Conservation (phyloP, 371 early-diverging fungal species). For the Parasitella parasitica region DNA sequence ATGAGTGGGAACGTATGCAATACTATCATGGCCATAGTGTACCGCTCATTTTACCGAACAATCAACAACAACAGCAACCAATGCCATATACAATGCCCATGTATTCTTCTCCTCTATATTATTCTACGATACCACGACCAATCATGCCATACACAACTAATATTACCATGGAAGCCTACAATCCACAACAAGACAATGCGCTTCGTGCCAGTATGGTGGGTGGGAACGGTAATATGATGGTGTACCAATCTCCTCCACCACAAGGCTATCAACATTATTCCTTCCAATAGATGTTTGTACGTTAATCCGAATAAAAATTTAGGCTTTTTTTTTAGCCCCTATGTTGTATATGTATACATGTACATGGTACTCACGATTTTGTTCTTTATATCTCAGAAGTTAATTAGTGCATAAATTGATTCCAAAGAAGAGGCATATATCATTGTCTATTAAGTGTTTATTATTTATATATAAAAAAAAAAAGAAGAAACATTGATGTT, state of each 20-base stretch:
- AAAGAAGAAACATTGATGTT: not conserved
- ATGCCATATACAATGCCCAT: slow-evolving; percentile 8
- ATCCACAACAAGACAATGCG: not conserved
- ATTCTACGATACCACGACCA: not conserved
- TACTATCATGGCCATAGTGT: slow-evolving; percentile 5
- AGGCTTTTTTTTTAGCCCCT: not conserved
- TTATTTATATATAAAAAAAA: not conserved
- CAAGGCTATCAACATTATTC: not conserved
- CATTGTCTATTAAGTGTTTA: too few species aligned
- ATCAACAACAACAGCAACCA: slow-evolving; percentile 11
- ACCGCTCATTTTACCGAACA: not conserved
- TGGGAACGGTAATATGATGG: not conserved
- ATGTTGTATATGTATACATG: too few species aligned
- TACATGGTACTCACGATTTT: too few species aligned
- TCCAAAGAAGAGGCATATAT: too few species aligned
- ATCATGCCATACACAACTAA: not conserved
- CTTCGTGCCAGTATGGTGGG: not conserved
- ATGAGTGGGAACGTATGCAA: slow-evolving; percentile 47
- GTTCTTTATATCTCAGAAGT: too few species aligned
- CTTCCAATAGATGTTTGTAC: not conserved
- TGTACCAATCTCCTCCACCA: not conserved
- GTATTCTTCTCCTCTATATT: slow-evolving; percentile 19
- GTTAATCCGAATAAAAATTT: too few species aligned
- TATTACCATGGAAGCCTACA: not conserved
- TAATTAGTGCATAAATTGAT: too few species aligned